phyloP scores from a whole-genome alignment of 306 rosid genomes.

The Rosa persica region DNA sequence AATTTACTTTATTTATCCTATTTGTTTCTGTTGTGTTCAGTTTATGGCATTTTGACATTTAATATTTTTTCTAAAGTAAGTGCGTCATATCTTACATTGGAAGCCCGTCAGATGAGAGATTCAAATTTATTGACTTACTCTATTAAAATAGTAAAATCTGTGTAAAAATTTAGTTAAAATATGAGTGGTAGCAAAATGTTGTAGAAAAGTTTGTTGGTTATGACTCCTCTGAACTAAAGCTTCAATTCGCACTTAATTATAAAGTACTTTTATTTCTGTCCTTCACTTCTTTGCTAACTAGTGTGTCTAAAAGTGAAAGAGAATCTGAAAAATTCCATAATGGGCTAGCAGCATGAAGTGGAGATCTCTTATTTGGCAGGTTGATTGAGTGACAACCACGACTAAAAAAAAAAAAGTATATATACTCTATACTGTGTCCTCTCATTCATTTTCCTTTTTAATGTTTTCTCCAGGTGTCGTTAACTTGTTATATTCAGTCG shows the following conservation, averaged over 20 bases:
- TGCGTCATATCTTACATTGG: neutral
- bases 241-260: neutral
- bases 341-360: neutral
- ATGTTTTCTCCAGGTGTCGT: neutral
- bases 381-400: neutral
- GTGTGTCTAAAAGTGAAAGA: neutral
- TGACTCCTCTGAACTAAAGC: neutral
- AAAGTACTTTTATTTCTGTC: neutral
- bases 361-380: neutral
- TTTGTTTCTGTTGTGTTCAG: neutral
- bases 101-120: neutral
- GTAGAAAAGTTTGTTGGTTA: neutral
- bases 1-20: neutral
- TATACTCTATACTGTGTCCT: neutral
- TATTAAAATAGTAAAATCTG: neutral
- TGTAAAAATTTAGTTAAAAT: neutral
- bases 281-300: neutral
- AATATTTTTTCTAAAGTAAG: neutral
- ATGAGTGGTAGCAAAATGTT: neutral
- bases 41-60: neutral
- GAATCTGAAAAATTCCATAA: neutral
- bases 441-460: neutral
- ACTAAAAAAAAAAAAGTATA: neutral
- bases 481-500: neutral
- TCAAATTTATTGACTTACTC: neutral